Evolutionary conservation across 2,329 filamentous ascomycete species (phyloP).

Genomic region (Ceratocystis lukuohia): DNA sequence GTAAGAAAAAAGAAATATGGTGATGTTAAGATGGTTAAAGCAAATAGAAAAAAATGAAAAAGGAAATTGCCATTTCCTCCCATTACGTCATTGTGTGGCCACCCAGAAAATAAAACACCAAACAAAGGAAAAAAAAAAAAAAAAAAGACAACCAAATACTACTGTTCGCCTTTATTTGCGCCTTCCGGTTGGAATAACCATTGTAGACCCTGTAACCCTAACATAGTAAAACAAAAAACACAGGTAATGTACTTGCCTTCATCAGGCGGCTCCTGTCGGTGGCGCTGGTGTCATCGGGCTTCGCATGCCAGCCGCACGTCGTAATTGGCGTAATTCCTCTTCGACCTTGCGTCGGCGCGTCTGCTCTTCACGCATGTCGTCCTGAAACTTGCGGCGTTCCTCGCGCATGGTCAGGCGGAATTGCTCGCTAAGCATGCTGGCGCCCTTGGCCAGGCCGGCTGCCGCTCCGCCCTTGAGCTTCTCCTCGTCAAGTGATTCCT

Average conservation of each 20-base stretch:
- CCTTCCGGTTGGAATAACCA: background rate
- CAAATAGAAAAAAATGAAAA: background rate
- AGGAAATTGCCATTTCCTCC: no score
- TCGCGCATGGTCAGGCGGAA: slow-evolving; percentile 43
- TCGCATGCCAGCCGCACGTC: slow-evolving; percentile 29
- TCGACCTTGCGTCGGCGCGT: slow-evolving; percentile 35
- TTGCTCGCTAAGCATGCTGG: slow-evolving; percentile 42
- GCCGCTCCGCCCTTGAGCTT: slow-evolving; percentile 29
- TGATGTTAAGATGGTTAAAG: background rate
- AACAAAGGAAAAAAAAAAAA: slow-evolving; percentile 1
- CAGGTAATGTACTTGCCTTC: no score
- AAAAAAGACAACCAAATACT: background rate
- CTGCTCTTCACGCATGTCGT: slow-evolving; percentile 41
- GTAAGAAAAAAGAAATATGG: no score
- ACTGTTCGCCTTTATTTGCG: background rate
- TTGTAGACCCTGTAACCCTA: background rate
- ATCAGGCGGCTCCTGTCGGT: background rate
- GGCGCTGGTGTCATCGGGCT: slow-evolving; percentile 31
- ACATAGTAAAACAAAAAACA: background rate
- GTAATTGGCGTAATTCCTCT: slow-evolving; percentile 36
- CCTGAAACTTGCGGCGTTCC: slow-evolving; percentile 44
- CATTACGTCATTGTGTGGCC: no score
- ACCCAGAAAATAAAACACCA: background rate
- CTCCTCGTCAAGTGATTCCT: slow-evolving; percentile 41
- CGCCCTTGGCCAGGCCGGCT: slow-evolving; percentile 30